Evolutionary conservation across 2,329 filamentous ascomycete genomes (phyloP), one percentile per base, ranked within the genome.

Genomic region (Lomentospora prolificans): DNA sequence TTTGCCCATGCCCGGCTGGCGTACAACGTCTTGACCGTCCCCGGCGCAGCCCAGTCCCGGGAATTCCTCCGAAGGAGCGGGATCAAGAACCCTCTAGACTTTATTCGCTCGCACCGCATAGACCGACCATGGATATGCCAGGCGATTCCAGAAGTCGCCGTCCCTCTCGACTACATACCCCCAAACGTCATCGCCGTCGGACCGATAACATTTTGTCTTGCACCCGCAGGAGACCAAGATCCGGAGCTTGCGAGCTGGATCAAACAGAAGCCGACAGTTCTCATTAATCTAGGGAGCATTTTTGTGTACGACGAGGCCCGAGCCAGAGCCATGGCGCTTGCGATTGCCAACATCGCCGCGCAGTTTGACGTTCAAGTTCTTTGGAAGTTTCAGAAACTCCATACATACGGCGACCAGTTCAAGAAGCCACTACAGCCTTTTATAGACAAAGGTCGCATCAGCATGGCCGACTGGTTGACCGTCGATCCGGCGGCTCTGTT

Each of bases 201-300:
- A 0, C 77, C 78, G 0, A 77, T 80, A 6, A 60, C 77, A 0
- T 63, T 75, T 0, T 67, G 71, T 0, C 63, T 66, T 1, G 58
- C 62, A 2, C 61, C 71, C 0, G 66, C 75, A 0, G 56, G 62
- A n/a, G 64, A 70, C 14, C 64, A 69, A 2, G 76, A 80, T 44
- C 64, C 70, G 0, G 69, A 72, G 39, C 62, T 79, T 27, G 66
- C 67, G 1, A 31, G 50, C 0, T 79, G 76, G 76, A 58, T 79
- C 10, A 62, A 64, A 1, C 60, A 61, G 8, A 64, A 62, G 0
- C 72, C 73, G 2, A 79, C 76, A 0, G 62, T 79, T 0, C 64
- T 79, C 10, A 68, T 80, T 7, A 78, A 75, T 55, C 65, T 79
- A 0, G 76, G 77, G 0, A 77, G 72, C 2, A 64, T 69, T 4